These are phyloP conservation scores for Calonectria montana DNA, from an alignment of 2,329 filamentous ascomycete genomes.

Conservation along the genomic window DNA sequence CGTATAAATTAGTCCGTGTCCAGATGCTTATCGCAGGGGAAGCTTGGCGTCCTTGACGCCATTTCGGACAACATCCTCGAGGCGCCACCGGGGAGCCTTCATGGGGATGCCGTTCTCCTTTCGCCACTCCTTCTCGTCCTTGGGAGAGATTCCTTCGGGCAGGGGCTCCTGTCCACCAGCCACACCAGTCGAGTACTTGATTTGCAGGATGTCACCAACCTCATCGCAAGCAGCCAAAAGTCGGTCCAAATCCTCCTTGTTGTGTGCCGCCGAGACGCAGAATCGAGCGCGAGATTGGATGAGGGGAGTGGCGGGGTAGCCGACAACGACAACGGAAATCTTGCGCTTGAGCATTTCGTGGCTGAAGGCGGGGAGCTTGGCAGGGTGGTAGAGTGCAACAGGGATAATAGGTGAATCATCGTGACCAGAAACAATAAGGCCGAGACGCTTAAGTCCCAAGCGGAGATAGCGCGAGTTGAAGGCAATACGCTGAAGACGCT, in stretches of 20 bases:
- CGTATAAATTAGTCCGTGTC: constrained; percentile 32
- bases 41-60: constrained; percentile 82
- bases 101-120: constrained; percentile 75
- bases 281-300: constrained; percentile 96
- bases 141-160: constrained; percentile 75
- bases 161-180: constrained; percentile 87
- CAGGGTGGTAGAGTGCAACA: constrained; percentile 95
- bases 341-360: constrained; percentile 99
- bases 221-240: constrained; percentile 91
- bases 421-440: constrained; percentile 96
- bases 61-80: constrained; percentile 83
- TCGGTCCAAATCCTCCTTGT: constrained; percentile 96
- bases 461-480: constrained; percentile 99
- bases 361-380: constrained; percentile 97
- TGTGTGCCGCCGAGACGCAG: constrained; percentile 95
- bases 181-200: constrained; percentile 97
- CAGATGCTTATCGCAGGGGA: constrained; percentile 68
- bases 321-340: constrained; percentile 96
- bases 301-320: constrained; percentile 94
- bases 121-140: constrained; percentile 78
- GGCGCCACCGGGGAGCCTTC: constrained; percentile 80
- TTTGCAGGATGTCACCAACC: constrained; percentile 88
- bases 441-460: constrained; percentile 94
- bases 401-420: constrained; percentile 98
- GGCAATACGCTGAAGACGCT: constrained; percentile 92